These are phyloP conservation scores for Sarocladium strictum DNA, from an alignment of 2,329 filamentous ascomycete species.

Conservation along the genomic window DNA sequence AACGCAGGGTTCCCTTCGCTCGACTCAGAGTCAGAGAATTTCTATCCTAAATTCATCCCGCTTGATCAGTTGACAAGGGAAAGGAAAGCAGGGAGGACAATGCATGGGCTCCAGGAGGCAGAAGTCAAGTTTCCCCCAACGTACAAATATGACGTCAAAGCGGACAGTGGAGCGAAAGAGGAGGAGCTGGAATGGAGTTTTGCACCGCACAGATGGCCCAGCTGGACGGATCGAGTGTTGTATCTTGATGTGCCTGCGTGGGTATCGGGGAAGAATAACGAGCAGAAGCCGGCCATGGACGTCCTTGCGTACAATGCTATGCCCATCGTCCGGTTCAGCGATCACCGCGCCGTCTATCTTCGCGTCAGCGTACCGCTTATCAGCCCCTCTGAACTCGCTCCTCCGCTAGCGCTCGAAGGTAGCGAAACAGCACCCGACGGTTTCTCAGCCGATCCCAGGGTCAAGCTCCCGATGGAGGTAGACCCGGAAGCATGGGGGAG, in stretches of 20 bases:
- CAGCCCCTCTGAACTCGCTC: constrained; percentile 30
- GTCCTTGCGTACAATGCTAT: constrained; percentile 69
- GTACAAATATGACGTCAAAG: constrained; percentile 71
- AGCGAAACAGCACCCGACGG: constrained; percentile 13
- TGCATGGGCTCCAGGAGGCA: constrained; percentile 74
- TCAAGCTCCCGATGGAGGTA: constrained; percentile 43
- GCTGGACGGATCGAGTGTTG: constrained; percentile 89
- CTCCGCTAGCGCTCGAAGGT: constrained; percentile 18
- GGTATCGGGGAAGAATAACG: constrained; percentile 26
- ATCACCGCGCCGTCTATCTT: constrained; percentile 80
- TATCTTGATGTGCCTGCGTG: constrained; percentile 60
- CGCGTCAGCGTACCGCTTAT: constrained; percentile 61
- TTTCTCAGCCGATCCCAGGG: constrained; percentile 33
- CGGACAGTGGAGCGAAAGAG: constrained; percentile 23
- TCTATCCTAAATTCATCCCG: constrained; percentile 62
- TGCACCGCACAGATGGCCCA: constrained; percentile 78
- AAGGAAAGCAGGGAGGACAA: constrained; percentile 58
- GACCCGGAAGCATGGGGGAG: constrained; percentile 50
- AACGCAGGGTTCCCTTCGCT: constrained; percentile 58
- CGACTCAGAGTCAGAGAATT: constrained; percentile 47
- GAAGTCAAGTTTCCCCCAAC: constrained; percentile 79
- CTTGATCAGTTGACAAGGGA: constrained; percentile 78
- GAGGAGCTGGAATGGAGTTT: constrained; percentile 58
- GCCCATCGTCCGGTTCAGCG: constrained; percentile 73
- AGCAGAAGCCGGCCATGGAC: constrained; percentile 27